Evolutionary conservation across 768 basidiomycete genomes (phyloP).

Genomic region (Strobilomyces confusus): DNA sequence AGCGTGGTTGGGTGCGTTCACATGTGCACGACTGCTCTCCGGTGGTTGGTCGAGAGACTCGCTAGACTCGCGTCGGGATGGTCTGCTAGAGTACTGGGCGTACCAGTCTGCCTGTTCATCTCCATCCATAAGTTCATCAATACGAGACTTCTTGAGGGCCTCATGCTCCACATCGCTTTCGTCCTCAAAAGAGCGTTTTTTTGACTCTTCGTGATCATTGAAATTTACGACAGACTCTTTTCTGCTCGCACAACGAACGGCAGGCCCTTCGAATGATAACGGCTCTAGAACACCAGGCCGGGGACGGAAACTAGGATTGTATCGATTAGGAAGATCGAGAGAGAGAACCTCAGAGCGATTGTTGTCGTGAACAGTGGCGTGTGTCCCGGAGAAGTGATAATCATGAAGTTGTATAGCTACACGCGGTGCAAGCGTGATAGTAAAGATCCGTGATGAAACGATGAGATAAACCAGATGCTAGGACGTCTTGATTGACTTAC

Average conservation of each 20-base stretch:
- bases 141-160: constrained; percentile 48
- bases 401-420: constrained; percentile 19
- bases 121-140: constrained; percentile 45
- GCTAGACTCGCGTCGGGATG: constrained; percentile 44
- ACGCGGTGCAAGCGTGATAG: constrained; percentile 17
- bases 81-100: constrained; percentile 26
- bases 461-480: constrained; percentile 20
- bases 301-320: constrained; percentile 31
- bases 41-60: constrained; percentile 43
- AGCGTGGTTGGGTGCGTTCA: constrained; percentile 22
- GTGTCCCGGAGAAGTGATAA: constrained; percentile 19
- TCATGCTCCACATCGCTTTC: constrained; percentile 41
- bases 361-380: constrained; percentile 10
- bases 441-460: constrained; percentile 25
- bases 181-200: constrained; percentile 44
- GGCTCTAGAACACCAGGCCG: constrained; percentile 6
- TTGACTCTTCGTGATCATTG: constrained; percentile 28
- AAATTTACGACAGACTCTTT: constrained; percentile 25
- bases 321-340: constrained; percentile 35
- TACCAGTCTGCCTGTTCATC: constrained; percentile 45
- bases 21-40: constrained; percentile 38
- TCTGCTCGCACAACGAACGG: constrained; percentile 30
- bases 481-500: constrained; percentile 34
- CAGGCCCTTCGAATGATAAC: constrained; percentile 13
- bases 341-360: constrained; percentile 18